Percentiles rank a stretch among this genome's conserved stretches.
These are phyloP conservation scores for Macaranga tanarius DNA, from an alignment of 441 rosid genomes.

Conservation along the genomic window DNA sequence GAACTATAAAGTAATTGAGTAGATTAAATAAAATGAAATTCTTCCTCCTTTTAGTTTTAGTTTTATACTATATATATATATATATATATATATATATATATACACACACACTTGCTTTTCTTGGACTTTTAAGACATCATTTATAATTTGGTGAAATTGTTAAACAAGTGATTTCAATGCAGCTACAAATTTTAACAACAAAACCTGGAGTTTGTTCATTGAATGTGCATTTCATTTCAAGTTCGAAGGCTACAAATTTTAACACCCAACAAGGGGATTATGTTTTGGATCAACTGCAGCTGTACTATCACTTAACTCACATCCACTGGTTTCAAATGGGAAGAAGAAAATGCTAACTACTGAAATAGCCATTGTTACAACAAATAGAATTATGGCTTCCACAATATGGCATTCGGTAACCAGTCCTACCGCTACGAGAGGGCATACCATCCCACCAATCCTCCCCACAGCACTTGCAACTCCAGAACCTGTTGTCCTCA, in stretches of 20 bases:
- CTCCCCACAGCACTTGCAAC: slow-evolving; percentile 51
- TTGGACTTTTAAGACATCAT: too few relatives aligned
- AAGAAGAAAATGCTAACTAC: slow-evolving; percentile 35
- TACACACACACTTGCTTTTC: too few relatives aligned
- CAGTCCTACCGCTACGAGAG: slow-evolving; percentile 51
- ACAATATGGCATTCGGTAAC: slow-evolving; percentile 38
- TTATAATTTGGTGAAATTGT: too few relatives aligned
- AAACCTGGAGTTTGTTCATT: background rate
- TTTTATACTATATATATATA: too few relatives aligned
- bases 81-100: too few relatives aligned
- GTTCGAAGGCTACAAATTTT: too few relatives aligned
- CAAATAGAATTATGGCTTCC: slow-evolving; percentile 41
- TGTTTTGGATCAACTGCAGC: slow-evolving; percentile 9
- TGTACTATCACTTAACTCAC: slow-evolving; percentile 41
- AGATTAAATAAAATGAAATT: too few relatives aligned
- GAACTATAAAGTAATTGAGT: too few relatives aligned
- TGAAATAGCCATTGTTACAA: slow-evolving; percentile 33
- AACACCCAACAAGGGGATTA: background rate
- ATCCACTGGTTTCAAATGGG: slow-evolving; percentile 59
- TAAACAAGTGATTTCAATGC: too few relatives aligned
- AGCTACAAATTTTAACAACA: too few relatives aligned
- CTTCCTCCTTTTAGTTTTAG: too few relatives aligned
- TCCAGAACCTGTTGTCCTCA: slow-evolving; percentile 51
- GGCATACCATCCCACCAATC: slow-evolving; percentile 57
- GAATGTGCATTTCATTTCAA: background rate